Base-by-base conservation (phyloP, 2,329 filamentous ascomycete genomes). In the Exophiala dermatitidis region DNA sequence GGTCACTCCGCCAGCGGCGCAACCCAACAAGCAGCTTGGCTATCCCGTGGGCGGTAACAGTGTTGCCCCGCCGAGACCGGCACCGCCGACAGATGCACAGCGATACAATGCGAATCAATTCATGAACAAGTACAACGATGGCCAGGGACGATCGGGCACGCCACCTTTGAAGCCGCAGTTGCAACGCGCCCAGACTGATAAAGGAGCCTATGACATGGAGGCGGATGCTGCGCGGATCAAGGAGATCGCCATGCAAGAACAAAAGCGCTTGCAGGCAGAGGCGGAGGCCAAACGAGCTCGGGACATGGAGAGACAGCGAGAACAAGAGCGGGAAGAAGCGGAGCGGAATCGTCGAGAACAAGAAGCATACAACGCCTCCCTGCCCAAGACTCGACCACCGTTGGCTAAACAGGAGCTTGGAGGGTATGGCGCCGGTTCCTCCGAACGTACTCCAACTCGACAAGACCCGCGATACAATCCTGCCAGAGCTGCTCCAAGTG, bases 321-420 rank as follows among this genome's bases (percentile, higher is more conserved):
- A 70, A 46, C 68, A 72, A 60, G 84, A 88, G 62, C 64, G 71
- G 29, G 67, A 71, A 50, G 66, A 71, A 52, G 70, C 72, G 59
- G 85, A 89, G 62, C 81, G 84, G 64, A 79, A 79, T 50, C 79
- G 87, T 50, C 81, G 85, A 60, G 89, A 95, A 48, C 77, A 88
- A 62, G 90, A 93, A 66, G 88, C 83, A 12, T 96, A 95, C 71
- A 95, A 97, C 69, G 86, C 88, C 34, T 89, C 88, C 28, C 73
- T 96, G 55, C 91, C 90, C 32, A 86, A 95, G 74, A 84, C 79
- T 59, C 88, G 88, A 67, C 73, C 83, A 7, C 88, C 88, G 2
- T 66, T 93, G 60, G 90, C 90, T 32, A 88, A 97, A 68, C 90
- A 96, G 71, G 93, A 97, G 69, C 74, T 97, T 62, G 88, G 88